A percentile compares a stretch with the other conserved stretches of the same genome.
These are phyloP conservation scores for Bjerkandera adusta DNA, from an alignment of 1,284 basidiomycete species.

Conservation along the genomic window DNA sequence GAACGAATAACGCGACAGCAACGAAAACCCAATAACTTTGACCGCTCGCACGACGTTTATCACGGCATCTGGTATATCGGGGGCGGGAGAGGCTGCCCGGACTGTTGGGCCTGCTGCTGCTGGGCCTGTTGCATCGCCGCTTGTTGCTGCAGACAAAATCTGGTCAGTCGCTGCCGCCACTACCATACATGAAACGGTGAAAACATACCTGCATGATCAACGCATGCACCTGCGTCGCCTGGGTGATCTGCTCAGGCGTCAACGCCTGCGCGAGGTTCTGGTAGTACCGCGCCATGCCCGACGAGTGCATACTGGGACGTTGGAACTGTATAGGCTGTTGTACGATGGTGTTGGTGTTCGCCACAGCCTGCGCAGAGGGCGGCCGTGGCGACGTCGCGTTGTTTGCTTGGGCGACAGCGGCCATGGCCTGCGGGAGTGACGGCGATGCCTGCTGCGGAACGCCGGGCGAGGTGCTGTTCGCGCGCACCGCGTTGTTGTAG, in stretches of 20 bases:
- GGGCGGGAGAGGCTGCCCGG: too few species aligned
- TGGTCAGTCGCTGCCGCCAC: too few species aligned
- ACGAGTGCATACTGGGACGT: not conserved
- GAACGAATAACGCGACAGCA: too few species aligned
- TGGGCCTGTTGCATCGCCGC: too few species aligned
- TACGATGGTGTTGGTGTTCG: not conserved
- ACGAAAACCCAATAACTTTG: too few species aligned
- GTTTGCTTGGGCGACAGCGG: conserved; percentile 18
- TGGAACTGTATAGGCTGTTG: not conserved
- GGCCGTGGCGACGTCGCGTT: conserved; percentile 23
- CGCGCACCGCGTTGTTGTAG: conserved; percentile 22
- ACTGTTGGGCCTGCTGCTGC: too few species aligned
- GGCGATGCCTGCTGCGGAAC: conserved; percentile 27
- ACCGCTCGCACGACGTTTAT: too few species aligned
- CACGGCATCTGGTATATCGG: too few species aligned
- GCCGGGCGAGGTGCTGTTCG: conserved; percentile 28
- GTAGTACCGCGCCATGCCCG: conserved; percentile 4
- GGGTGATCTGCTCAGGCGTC: conserved; percentile 10
- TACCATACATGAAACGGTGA: too few species aligned
- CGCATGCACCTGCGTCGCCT: conserved; percentile 7
- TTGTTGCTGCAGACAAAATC: too few species aligned
- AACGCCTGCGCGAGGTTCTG: not conserved
- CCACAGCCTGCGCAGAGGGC: conserved; percentile 25
- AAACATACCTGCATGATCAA: conserved; percentile 12
- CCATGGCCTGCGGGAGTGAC: conserved; percentile 21